These are phyloP conservation scores for Neofusicoccum sp. DNA, from an alignment of 2,329 filamentous ascomycete species.

Conservation along the genomic window DNA sequence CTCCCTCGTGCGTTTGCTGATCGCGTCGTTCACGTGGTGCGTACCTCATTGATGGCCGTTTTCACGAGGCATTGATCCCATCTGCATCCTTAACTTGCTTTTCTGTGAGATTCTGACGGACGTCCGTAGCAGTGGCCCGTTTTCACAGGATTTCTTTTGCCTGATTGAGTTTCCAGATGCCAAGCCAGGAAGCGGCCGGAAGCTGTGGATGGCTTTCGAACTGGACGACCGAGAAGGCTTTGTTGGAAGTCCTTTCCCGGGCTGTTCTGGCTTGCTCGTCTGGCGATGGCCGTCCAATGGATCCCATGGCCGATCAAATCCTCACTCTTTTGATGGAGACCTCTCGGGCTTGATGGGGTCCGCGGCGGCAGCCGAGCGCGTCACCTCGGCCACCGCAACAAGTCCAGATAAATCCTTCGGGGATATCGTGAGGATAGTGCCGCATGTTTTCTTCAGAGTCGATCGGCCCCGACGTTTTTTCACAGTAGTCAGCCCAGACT, in stretches of 20 bases:
- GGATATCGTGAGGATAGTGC: background rate
- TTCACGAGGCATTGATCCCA: background rate
- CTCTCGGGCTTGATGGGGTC: constrained; percentile 6
- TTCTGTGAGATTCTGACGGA: too few species aligned
- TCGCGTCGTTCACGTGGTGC: background rate
- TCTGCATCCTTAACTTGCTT: too few species aligned
- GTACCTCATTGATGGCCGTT: background rate
- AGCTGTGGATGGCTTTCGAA: too few species aligned
- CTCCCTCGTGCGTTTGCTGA: background rate
- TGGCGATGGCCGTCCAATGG: background rate
- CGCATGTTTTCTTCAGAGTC: constrained; percentile 8
- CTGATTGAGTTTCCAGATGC: too few species aligned
- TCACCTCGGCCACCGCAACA: constrained; percentile 8
- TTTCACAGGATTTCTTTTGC: too few species aligned
- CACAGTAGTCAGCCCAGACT: constrained; percentile 6
- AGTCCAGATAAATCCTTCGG: constrained; percentile 14
- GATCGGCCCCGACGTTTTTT: background rate
- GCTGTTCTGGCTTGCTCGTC: background rate
- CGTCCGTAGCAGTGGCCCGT: too few species aligned
- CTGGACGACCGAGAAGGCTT: too few species aligned
- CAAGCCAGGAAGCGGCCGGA: too few species aligned
- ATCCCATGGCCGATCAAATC: background rate
- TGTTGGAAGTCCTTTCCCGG: background rate
- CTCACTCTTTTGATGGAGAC: constrained; percentile 12
- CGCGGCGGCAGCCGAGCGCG: constrained; percentile 1